Evolutionary conservation across 73 alveolate genomes (phyloP), one percentile per base, ranked within the genome.

Genomic region (Symbiodinium pilosum): DNA sequence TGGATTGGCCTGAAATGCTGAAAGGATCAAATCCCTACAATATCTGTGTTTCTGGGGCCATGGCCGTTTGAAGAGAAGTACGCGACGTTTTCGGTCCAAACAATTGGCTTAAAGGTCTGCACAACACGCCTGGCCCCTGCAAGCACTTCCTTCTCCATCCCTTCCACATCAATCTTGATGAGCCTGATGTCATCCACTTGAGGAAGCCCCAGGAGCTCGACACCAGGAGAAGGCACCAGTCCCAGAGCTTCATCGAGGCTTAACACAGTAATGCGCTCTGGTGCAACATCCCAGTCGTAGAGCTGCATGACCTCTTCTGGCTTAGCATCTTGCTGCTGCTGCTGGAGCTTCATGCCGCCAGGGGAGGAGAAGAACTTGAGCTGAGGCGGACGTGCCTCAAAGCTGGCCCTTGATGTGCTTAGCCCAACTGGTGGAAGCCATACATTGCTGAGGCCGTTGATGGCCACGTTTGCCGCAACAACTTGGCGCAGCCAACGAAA

Each of bases 131-230:
- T 43, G 68, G 93, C 98, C 54, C 98, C 98, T 9, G 92, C 98
- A 44, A 93, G 59, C 43, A 93, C 98, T 83, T 93, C 92, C 68
- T 81, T 93, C 44, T 93, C 98, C 98, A 93, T 93, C 41, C 98
- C 98, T 39, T 93, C 98, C 83, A 93, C 98, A 36, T 93, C 98
- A 16, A 93, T 93, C 98, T 93, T 93, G 69, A 93, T 93, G 43
- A 93, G 68, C 39, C 97, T 73, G n/a, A 91, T 30, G 36, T 86
- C 97, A 69, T 91, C 97, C 38, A 91, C 51, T 39, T 69, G 97
- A 12, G 97, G 97, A 39, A 91, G 97, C 54, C 97, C 97, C 30
- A 91, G 52, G 18, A 91, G 97, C 42, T 91, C 97, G 24, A 64
- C 86, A 14, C 95, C 95, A 91, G 97, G 81, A 42, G 83, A 42